These are phyloP conservation scores for Rachicladosporium sp. DNA, from an alignment of 2,329 filamentous ascomycete genomes.

Conservation along the genomic window DNA sequence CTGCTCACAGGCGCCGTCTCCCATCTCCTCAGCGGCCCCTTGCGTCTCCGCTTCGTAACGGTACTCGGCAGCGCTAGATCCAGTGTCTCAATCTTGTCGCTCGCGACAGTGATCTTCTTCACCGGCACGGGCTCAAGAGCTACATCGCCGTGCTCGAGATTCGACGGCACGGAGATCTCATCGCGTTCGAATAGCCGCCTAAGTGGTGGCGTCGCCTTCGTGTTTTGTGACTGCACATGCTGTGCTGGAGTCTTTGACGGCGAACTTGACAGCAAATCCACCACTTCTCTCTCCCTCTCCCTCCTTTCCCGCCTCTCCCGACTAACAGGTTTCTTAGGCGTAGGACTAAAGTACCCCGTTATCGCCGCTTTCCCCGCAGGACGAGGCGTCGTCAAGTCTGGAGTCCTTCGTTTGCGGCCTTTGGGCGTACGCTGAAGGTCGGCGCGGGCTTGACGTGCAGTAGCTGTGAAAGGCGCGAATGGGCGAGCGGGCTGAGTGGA, in stretches of 20 bases:
- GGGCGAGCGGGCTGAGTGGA: background rate
- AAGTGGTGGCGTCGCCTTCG: conserved; percentile 6
- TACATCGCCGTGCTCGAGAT: too few species aligned
- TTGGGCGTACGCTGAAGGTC: conserved; percentile 12
- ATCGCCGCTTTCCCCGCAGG: conserved; percentile 14
- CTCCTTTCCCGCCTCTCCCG: background rate
- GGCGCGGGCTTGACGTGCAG: conserved; percentile 1
- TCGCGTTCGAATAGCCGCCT: conserved; percentile 2
- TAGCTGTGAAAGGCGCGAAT: conserved; percentile 1
- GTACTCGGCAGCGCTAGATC: conserved; percentile 16
- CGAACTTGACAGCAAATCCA: conserved; percentile 22
- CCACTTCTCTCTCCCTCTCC: conserved; percentile 7
- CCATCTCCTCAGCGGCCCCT: conserved; percentile 16
- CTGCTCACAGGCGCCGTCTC: conserved; percentile 17
- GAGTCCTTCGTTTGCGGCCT: conserved; percentile 17
- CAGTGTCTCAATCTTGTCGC: conserved; percentile 6
- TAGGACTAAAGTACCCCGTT: conserved; percentile 16
- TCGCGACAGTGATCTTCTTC: conserved; percentile 5
- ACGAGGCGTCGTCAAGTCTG: conserved; percentile 14
- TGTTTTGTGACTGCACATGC: background rate
- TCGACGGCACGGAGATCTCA: too few species aligned
- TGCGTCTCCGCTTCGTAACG: conserved; percentile 19
- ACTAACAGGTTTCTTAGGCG: conserved; percentile 10
- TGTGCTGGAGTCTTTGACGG: conserved; percentile 7
- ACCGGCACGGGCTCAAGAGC: too few species aligned